These are phyloP conservation scores for Fusarium coffeatum DNA, from an alignment of 2,329 filamentous ascomycete genomes.

Conservation along the genomic window DNA sequence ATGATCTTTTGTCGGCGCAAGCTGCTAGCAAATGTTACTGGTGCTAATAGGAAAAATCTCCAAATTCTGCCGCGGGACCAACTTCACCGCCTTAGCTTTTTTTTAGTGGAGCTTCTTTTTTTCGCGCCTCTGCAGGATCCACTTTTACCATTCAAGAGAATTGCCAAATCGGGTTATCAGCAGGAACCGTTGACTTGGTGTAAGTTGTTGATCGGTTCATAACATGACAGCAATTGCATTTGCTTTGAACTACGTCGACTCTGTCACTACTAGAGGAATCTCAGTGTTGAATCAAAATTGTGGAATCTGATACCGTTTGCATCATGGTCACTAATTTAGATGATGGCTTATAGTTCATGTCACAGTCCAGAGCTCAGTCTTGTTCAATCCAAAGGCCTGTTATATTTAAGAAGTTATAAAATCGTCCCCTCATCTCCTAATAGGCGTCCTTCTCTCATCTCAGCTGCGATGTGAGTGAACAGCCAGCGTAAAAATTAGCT, in stretches of 20 bases:
- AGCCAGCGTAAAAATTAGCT: constrained; percentile 29
- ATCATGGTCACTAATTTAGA: background rate
- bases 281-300: fast-evolving
- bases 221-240: background rate
- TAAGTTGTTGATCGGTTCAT: background rate
- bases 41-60: constrained; percentile 47
- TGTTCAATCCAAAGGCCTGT: constrained; percentile 29
- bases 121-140: background rate
- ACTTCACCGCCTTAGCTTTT: constrained; percentile 46
- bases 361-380: background rate
- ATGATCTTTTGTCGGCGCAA: constrained; percentile 28
- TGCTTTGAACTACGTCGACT: background rate
- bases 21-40: constrained; percentile 32
- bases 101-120: constrained; percentile 41
- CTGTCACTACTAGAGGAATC: background rate
- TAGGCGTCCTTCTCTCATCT: constrained; percentile 10
- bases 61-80: constrained; percentile 46
- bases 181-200: background rate
- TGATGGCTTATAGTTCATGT: background rate
- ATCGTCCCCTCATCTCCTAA: constrained; percentile 7
- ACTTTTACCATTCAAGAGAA: background rate
- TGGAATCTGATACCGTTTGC: background rate
- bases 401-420: constrained; percentile 41
- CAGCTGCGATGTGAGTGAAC: constrained; percentile 12
- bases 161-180: constrained; percentile 12